Base-by-base conservation (phyloP, 1,139 yeast species). In the Pichia sp. region DNA sequence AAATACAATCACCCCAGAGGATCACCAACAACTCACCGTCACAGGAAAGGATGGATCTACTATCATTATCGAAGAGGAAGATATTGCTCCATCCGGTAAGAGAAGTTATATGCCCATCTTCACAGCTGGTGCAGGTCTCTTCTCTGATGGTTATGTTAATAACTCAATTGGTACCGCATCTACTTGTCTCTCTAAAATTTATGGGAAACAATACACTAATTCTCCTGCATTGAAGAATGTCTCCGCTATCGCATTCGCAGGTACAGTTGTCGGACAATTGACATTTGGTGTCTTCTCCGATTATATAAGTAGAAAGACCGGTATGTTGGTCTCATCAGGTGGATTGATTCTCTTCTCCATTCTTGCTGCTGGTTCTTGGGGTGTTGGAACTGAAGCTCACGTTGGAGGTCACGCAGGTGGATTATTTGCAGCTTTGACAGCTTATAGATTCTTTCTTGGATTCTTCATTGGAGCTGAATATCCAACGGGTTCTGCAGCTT, bases 401-500 rank as follows among this genome's bases (percentile, higher is more conserved):
- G 38, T 34, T 21, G 57, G 56, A 25, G 76, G 76, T 31, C 63
- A 77, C 17, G 62, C 74, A 15, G 66, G 72, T 36, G 95, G 96
- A 24, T 63, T 86, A 62, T 74, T 86, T 48, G 78, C 86, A 6
- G 91, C 94, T 16, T 64, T 88, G 34, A 85, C 94, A 11, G 79
- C 78, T 14, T 85, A 82, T 59, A 72, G 97, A 57, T 84, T 85
- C 62, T 82, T 88, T 58, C 66, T 88, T 37, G 96, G 96, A 59
- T 69, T 82, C 47, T 93, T 87, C 45, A 67, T 69, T 40, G 91
- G 91, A 48, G 88, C 94, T 35, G 97, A 88, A 63, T 88, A 88
- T 56, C 95, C 96, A 30, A 81, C 94, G 18, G 86, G 95, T 26
- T 83, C 95, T 2, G 93, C 88, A 20, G 94, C 94, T 32, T 86